These are phyloP conservation scores for Colletotrichum tropicicola DNA, from an alignment of 2,329 filamentous ascomycete genomes.

Conservation along the genomic window DNA sequence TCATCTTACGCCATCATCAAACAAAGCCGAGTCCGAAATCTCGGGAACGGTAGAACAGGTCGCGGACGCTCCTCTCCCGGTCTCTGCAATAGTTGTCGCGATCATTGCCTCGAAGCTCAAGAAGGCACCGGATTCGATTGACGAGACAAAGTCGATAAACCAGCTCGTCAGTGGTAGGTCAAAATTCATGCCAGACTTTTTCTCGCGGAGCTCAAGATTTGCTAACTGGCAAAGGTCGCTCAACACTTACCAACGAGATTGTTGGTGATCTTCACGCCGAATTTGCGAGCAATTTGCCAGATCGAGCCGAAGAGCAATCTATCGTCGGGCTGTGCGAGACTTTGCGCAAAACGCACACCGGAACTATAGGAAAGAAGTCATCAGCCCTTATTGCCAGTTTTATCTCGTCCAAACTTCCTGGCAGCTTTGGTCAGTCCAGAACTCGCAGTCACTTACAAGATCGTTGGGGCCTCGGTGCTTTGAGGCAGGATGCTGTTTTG, in stretches of 20 bases:
- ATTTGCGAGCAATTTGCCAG: conserved; percentile 89
- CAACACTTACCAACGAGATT: conserved; percentile 97
- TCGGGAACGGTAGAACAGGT: conserved; percentile 68
- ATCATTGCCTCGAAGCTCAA: conserved; percentile 98
- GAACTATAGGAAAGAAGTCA: conserved; percentile 95
- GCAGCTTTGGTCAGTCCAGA: conserved; percentile 97
- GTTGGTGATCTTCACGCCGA: conserved; percentile 97
- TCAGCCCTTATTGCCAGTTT: conserved; percentile 89
- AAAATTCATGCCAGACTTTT: not conserved
- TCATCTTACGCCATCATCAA: not conserved
- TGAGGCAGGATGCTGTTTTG: conserved; percentile 90
- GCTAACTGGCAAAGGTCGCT: conserved; percentile 76
- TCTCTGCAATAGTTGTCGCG: conserved; percentile 86
- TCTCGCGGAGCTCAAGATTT: not conserved
- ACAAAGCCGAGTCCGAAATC: not conserved
- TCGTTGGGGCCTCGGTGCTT: conserved; percentile 86
- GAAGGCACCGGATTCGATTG: conserved; percentile 88
- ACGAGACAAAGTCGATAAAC: conserved; percentile 95
- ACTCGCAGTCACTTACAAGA: conserved; percentile 94
- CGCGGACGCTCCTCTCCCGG: conserved; percentile 84
- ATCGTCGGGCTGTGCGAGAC: conserved; percentile 73
- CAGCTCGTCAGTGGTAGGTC: conserved; percentile 92
- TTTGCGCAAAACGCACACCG: conserved; percentile 79
- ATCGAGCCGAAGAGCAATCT: conserved; percentile 97
- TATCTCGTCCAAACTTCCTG: conserved; percentile 99